Conservation (phyloP, 371 early-diverging fungal species). For the Mortierella sp. region DNA sequence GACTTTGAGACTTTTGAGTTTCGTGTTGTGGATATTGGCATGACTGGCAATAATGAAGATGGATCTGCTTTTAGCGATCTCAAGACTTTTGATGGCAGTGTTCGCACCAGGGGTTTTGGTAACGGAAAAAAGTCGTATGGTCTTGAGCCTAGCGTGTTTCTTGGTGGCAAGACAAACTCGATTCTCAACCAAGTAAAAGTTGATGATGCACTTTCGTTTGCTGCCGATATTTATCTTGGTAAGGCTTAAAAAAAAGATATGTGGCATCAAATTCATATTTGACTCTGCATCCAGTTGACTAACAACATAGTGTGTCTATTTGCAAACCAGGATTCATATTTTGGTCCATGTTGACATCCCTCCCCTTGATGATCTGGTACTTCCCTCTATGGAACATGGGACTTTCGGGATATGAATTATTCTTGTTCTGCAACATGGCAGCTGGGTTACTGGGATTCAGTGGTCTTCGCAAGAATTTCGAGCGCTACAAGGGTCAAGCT, state of each 20-base stretch:
- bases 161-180: background rate
- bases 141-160: background rate
- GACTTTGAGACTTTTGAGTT: slow-evolving; percentile 77
- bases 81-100: slow-evolving; percentile 35
- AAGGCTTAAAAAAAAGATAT: background rate
- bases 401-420: slow-evolving; percentile 85
- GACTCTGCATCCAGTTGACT: background rate
- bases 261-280: background rate
- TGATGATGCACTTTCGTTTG: slow-evolving; percentile 49
- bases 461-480: slow-evolving; percentile 66
- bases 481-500: slow-evolving; percentile 68
- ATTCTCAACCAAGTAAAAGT: slow-evolving; percentile 18
- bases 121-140: slow-evolving; percentile 3
- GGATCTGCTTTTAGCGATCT: background rate
- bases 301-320: background rate
- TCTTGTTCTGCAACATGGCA: slow-evolving; percentile 72
- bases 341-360: slow-evolving; percentile 85
- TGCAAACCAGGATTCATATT: slow-evolving; percentile 71
- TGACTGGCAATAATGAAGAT: slow-evolving; percentile 9
- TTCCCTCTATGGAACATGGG: slow-evolving; percentile 93
- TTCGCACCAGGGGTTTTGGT: slow-evolving; percentile 8
- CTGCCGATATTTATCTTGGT: slow-evolving; percentile 71
- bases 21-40: slow-evolving; percentile 61
- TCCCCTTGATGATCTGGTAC: slow-evolving; percentile 84
- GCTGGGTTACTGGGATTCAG: slow-evolving; percentile 73